A percentile compares a stretch with the other conserved stretches of the same genome.
phyloP scores from a whole-genome alignment of 2,329 filamentous ascomycete species.

The Scedosporium dehoogii region DNA sequence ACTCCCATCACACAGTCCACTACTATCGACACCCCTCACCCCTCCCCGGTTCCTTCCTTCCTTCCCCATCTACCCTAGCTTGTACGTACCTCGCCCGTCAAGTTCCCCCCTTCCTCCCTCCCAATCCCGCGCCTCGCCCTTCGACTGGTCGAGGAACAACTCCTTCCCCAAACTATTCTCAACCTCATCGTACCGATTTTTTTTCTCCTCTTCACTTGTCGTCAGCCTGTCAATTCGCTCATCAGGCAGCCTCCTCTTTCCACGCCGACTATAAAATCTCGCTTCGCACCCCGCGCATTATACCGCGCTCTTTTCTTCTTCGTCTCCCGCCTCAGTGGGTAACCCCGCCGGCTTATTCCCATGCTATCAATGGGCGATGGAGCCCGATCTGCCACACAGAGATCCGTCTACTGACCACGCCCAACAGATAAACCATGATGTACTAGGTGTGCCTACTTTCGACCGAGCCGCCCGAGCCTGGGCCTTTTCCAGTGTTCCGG shows the following conservation, averaged over 20 bases:
- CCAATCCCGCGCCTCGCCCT: constrained; percentile 1
- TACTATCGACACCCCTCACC: neutral
- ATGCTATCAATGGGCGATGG: neutral
- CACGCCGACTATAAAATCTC: neutral
- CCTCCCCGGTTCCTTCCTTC: neutral
- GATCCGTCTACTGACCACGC: neutral
- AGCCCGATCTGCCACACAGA: neutral
- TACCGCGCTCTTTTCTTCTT: neutral
- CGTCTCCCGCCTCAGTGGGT: constrained; percentile 1
- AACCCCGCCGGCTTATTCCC: neutral
- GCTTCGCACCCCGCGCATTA: neutral
- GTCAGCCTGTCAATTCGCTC: neutral
- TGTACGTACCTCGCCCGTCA: neutral
- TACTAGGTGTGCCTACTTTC: neutral
- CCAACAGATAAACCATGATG: constrained; percentile 5
- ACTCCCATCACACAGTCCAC: neutral
- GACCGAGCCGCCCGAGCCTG: constrained; percentile 1
- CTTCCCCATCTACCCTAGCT: neutral
- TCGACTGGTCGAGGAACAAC: constrained; percentile 4
- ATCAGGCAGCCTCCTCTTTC: neutral
- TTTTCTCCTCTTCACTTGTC: neutral
- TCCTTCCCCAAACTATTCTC: constrained; percentile 1
- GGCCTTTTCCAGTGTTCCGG: neutral
- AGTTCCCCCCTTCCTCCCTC: neutral
- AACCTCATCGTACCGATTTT: neutral